These are phyloP conservation scores for Apophysomyces sp. DNA, from an alignment of 371 early-diverging fungal genomes.

Conservation along the genomic window DNA sequence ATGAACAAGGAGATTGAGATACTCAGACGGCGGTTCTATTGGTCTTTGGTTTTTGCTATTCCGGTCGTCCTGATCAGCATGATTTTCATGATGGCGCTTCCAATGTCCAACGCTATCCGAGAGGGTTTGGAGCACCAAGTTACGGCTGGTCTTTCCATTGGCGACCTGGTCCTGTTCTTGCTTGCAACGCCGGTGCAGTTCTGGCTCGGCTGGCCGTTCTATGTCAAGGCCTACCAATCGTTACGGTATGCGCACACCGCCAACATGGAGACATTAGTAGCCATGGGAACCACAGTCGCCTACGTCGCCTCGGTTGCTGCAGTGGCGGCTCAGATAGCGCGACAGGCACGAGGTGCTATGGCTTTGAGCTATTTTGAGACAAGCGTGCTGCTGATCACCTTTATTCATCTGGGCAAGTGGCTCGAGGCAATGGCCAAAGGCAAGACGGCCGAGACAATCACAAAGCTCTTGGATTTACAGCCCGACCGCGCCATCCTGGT, in stretches of 20 bases:
- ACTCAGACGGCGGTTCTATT: constrained; percentile 43
- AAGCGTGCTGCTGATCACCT: constrained; percentile 64
- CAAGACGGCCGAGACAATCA: constrained; percentile 68
- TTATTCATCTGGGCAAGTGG: constrained; percentile 71
- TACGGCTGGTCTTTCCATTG: constrained; percentile 45
- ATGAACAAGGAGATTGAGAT: constrained; percentile 47
- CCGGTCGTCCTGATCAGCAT: constrained; percentile 62
- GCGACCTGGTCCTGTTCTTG: constrained; percentile 49
- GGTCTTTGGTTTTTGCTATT: constrained; percentile 59
- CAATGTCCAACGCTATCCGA: constrained; percentile 37
- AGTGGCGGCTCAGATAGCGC: constrained; percentile 54
- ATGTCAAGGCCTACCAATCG: constrained; percentile 53
- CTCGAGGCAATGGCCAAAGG: constrained; percentile 71
- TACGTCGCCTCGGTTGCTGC: constrained; percentile 59
- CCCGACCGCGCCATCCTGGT: constrained; percentile 62
- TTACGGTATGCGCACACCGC: constrained; percentile 58
- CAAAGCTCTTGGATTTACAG: constrained; percentile 67
- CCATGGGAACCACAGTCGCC: constrained; percentile 68
- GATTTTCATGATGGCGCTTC: constrained; percentile 63
- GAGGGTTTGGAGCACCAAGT: constrained; percentile 33
- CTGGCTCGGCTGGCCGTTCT: constrained; percentile 56
- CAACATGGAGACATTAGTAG: constrained; percentile 71
- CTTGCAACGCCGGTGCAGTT: constrained; percentile 62
- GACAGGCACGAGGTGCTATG: constrained; percentile 18
- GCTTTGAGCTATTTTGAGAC: constrained; percentile 69